phyloP scores from a whole-genome alignment of 306 rosid genomes.

The Calophaca sinica region DNA sequence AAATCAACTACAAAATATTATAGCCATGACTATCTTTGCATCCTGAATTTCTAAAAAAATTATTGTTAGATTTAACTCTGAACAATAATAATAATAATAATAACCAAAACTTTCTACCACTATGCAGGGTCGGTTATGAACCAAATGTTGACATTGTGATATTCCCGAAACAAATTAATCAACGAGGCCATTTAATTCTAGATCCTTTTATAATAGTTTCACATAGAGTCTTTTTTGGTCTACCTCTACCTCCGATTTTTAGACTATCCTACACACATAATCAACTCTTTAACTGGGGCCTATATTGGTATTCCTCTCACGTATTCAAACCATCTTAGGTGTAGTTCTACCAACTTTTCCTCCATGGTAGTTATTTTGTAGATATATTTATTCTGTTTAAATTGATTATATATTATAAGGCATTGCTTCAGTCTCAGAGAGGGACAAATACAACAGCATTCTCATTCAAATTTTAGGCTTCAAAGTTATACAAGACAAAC shows the following conservation, averaged over 20 bases:
- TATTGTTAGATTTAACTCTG: constrained; percentile 12
- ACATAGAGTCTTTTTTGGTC: background rate
- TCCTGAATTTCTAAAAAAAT: background rate
- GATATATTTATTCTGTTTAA: background rate
- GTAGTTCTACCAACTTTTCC: background rate
- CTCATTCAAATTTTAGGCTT: background rate
- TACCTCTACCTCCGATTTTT: background rate
- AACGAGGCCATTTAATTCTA: background rate
- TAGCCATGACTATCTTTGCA: background rate
- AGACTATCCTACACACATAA: constrained; percentile 5
- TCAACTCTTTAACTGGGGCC: constrained; percentile 26
- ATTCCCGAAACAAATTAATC: background rate
- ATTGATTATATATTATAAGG: background rate
- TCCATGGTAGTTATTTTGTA: constrained; percentile 1
- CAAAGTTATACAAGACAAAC: background rate
- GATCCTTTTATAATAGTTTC: constrained; percentile 6
- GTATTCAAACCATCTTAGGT: background rate
- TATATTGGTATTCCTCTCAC: background rate
- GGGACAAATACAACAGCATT: background rate
- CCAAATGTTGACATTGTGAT: background rate
- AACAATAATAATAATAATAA: background rate
- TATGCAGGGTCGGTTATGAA: background rate
- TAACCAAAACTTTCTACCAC: background rate
- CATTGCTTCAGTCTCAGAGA: background rate
- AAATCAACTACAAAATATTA: constrained; percentile 19